Evolutionary conservation across 2,329 filamentous ascomycete species (phyloP), one percentile per base, ranked within the genome.

Genomic region (Diaporthe capsici): DNA sequence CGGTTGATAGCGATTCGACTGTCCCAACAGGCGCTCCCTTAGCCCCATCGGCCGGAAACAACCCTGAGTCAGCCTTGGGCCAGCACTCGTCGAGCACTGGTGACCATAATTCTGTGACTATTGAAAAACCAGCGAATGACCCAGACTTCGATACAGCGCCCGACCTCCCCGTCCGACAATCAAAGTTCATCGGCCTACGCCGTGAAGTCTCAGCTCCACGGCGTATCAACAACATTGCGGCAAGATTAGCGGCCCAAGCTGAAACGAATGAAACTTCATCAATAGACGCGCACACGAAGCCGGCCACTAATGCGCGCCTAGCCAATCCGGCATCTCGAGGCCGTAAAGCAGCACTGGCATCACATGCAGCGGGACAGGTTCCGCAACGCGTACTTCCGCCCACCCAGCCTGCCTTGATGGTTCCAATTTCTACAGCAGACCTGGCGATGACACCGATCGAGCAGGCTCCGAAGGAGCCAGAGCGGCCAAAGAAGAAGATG

Each of bases 271-370:
- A 49, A 31, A 1, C n/a, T 8, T 42, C 67, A 22, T 58, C 70
- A 31, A 39, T 31, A 44, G 75, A 71, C n/a, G 39, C 37, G 31
- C 31, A 10, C 20, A 34, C 47, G 9, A 70, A 60, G 31, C 8
- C 71, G 17, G 25, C n/a, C 25, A 34, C 67, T 39, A 63, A 49
- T 31, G 77, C 76, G 15, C 78, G 76, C 58, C 82, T 88, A 55
- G 78, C 75, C 10, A 90, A 90, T 75, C 88, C 88, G 25, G 89
- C 89, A 5, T 89, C 87, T 15, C 83, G 88, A 78, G 89, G 89
- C 44, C 88, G 83, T 75, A 90, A 90, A 79, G 88, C 89, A 55
- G 88, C 88, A 13, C 84, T 85, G 71, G 87, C 85, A 76, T 86
- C 88, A 71, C 85, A 90, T 78, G 88, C 88, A 10, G 87, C 86